Evolutionary conservation across 2,329 filamentous ascomycete genomes (phyloP), one percentile per base, ranked within the genome.

Genomic region (Penicillium sp.): DNA sequence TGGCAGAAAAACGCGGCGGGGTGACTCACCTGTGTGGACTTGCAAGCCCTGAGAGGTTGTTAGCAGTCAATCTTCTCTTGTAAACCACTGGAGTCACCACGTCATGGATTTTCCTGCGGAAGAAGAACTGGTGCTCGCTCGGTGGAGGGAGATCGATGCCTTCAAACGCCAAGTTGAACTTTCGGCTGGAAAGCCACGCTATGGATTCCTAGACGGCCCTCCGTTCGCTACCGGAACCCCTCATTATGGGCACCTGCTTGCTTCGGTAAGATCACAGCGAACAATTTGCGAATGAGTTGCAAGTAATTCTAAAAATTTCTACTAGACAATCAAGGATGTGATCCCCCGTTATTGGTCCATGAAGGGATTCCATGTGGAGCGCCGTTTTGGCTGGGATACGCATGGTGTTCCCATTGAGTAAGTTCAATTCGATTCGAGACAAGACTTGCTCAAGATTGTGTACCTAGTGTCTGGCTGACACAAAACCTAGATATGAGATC

Each of bases 311-410:
- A 47, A 53, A 23, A 31, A 1, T 23, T 23, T 39, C 5, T 9
- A 21, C 13, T 48, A 53, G 46, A 97, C 92, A 49, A 96, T 97
- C 79, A 97, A 97, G 77, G 93, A 97, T 75, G 94, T 96, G 59
- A 96, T 97, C 65, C 92, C 93, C 9, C 83, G 93, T 66, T 97
- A 97, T 76, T 97, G 92, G 91, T 92, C 92, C 50, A 96, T 96
- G 92, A 95, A 95, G 73, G 93, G 93, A 16, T 90, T 87, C 72
- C 89, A 96, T 78, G 92, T 97, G 51, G 91, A 94, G 79, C 85
- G 93, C 63, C 85, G 92, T 58, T 97, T 97, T 66, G 93, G 93
- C 52, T 97, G 93, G 93, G 93, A 97, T 73, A 91, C 92, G 2
- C 93, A 97, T 72, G 93, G 93, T 60, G 82, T 97, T 52, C 93